A percentile compares a stretch with the other conserved stretches of the same genome.
Evolutionary conservation across 306 rosid genomes (phyloP).

Genomic region (Gastrolobium bilobum): DNA sequence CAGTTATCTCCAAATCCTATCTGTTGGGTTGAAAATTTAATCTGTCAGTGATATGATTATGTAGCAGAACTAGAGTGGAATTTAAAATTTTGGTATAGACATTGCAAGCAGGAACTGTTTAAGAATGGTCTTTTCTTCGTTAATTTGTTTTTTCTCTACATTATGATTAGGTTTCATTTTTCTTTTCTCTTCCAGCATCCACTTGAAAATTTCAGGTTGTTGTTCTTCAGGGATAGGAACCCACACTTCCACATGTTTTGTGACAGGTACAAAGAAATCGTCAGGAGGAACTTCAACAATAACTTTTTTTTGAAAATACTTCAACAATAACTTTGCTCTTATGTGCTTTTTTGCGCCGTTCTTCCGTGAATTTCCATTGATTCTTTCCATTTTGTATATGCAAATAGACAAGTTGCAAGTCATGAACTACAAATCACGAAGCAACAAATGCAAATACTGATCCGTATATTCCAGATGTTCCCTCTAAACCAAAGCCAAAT

Average conservation of each 20-base stretch:
- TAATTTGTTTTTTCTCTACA: conserved; percentile 65
- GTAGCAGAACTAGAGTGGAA: conserved; percentile 30
- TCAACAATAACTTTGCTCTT: conserved; percentile 35
- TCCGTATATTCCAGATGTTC: conserved; percentile 34
- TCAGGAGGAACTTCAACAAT: conserved; percentile 47
- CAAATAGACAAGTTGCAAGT: conserved; percentile 77
- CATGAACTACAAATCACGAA: conserved; percentile 42
- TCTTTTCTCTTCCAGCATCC: conserved; percentile 77
- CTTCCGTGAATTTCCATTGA: conserved; percentile 42
- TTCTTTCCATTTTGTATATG: conserved; percentile 64
- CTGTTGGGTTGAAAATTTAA: conserved; percentile 37
- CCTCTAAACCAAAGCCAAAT: conserved; percentile 31
- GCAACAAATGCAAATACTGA: conserved; percentile 25
- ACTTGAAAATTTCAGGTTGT: conserved; percentile 62
- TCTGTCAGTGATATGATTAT: conserved; percentile 36
- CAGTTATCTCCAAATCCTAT: conserved; percentile 25
- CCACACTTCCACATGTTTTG: conserved; percentile 24
- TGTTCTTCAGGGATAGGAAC: conserved; percentile 63
- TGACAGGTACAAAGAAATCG: conserved; percentile 50
- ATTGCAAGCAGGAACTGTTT: conserved; percentile 63
- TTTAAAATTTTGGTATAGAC: conserved; percentile 61
- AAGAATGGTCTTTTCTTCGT: conserved; percentile 67
- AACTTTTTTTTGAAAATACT: not conserved
- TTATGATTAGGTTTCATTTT: conserved; percentile 59
- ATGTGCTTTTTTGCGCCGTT: conserved; percentile 42